Evolutionary conservation across 306 rosid species (phyloP).

Genomic region (Hylodesmum podocarpum): DNA sequence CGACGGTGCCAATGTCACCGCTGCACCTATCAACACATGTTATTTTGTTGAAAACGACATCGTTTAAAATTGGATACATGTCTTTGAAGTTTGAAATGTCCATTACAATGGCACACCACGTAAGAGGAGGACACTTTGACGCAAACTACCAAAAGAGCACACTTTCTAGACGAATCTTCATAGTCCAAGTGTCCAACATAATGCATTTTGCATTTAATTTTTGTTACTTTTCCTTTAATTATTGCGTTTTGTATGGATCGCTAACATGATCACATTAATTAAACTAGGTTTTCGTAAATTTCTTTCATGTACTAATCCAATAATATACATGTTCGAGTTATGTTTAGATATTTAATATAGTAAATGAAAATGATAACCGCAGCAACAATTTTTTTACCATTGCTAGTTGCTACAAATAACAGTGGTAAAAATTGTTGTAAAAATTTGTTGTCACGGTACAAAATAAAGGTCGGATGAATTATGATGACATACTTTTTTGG

Average conservation of each 20-base stretch:
- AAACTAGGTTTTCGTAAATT: background rate
- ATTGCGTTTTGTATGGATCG: background rate
- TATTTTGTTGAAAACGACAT: background rate
- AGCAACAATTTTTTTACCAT: too few relatives aligned
- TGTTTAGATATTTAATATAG: background rate
- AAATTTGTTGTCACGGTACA: too few relatives aligned
- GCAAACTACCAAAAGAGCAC: background rate
- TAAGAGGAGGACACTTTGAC: background rate
- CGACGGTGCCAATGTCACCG: conserved; percentile 4
- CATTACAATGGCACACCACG: background rate
- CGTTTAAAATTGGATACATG: background rate
- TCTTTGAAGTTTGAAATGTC: background rate
- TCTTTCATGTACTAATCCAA: background rate
- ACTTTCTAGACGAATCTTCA: background rate
- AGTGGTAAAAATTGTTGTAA: too few relatives aligned
- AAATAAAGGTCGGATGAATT: too few relatives aligned
- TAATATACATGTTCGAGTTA: background rate
- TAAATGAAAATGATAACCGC: too few relatives aligned
- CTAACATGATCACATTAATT: conserved; percentile 25
- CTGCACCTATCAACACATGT: conserved; percentile 32
- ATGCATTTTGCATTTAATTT: background rate
- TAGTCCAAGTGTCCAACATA: background rate
- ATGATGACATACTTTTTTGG: too few relatives aligned
- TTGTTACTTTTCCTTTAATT: background rate
- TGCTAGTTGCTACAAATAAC: too few relatives aligned